Percentiles rank a stretch among this genome's conserved stretches.
phyloP scores from a whole-genome alignment of 208 protist genomes.

The Leptomonas seymouri region DNA sequence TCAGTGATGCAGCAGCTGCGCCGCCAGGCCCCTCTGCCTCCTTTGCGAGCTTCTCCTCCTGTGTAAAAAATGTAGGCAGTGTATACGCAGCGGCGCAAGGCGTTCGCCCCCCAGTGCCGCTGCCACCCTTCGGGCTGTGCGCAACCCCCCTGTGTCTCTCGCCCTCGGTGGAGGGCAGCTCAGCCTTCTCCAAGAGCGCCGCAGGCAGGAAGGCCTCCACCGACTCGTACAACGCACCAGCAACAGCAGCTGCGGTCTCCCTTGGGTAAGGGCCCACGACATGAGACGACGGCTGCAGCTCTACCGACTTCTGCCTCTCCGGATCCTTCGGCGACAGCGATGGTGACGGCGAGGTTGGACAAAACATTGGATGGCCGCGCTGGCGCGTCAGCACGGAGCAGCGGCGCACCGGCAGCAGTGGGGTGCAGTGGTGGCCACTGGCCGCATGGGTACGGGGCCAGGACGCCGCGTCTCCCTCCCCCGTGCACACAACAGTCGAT shows the following conservation, averaged over 20 bases:
- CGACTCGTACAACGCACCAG: too few species aligned
- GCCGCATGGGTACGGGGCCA: not conserved
- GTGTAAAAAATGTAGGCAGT: conserved; percentile 3
- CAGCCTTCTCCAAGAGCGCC: too few species aligned
- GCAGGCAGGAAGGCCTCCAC: too few species aligned
- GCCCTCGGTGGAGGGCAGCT: too few species aligned
- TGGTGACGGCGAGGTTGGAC: conserved; percentile 8
- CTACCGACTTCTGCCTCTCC: not conserved
- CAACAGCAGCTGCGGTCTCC: too few species aligned
- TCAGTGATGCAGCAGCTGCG: not conserved
- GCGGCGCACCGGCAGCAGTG: conserved; percentile 16
- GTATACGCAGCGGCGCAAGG: not conserved
- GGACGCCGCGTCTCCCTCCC: not conserved
- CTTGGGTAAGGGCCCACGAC: too few species aligned
- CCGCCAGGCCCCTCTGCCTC: not conserved
- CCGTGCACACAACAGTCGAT: too few species aligned
- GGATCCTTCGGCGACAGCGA: not conserved
- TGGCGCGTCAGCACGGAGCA: conserved; percentile 13
- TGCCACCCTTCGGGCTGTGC: too few species aligned
- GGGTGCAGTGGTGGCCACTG: not conserved
- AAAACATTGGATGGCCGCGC: not conserved
- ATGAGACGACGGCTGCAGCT: not conserved
- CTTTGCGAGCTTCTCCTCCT: not conserved
- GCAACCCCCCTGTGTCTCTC: too few species aligned
- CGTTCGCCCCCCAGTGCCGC: not conserved